phyloP scores from a whole-genome alignment of 163 green algal genomes.

The Prototheca wickerhamii region DNA sequence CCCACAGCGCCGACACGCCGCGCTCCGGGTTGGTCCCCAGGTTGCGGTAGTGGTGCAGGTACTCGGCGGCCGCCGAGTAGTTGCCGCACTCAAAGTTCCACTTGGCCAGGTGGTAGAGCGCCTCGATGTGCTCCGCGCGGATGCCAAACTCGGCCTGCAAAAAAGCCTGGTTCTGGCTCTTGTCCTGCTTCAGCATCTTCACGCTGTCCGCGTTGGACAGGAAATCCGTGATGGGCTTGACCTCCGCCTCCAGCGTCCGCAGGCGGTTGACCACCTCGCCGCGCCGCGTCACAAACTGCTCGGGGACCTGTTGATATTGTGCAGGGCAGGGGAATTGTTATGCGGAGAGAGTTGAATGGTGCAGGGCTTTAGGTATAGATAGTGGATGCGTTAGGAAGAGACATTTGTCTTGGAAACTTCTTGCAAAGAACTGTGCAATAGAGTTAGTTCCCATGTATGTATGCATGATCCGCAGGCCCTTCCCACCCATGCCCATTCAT shows the following conservation, averaged over 20 bases:
- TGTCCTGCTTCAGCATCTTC: slow-evolving; percentile 86
- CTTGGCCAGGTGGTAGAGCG: slow-evolving; percentile 93
- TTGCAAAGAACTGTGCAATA: too few species aligned
- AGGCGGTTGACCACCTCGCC: slow-evolving; percentile 60
- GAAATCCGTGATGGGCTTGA: slow-evolving; percentile 86
- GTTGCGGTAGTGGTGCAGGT: slow-evolving; percentile 80
- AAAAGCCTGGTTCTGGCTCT: slow-evolving; percentile 84
- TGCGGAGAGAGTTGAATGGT: too few species aligned
- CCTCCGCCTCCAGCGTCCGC: slow-evolving; percentile 62
- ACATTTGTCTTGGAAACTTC: too few species aligned
- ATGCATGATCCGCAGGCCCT: too few species aligned
- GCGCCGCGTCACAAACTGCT: slow-evolving; percentile 53
- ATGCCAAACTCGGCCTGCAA: slow-evolving; percentile 88
- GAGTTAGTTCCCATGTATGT: too few species aligned
- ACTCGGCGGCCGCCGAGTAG: slow-evolving; percentile 79
- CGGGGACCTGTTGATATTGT: slow-evolving; percentile 45
- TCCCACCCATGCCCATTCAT: too few species aligned
- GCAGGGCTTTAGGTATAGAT: too few species aligned
- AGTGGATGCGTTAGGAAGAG: too few species aligned
- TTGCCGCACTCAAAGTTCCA: slow-evolving; percentile 99
- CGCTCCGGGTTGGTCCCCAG: slow-evolving; percentile 77
- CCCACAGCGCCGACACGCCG: slow-evolving; percentile 84
- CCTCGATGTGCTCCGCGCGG: slow-evolving; percentile 81
- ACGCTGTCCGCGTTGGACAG: slow-evolving; percentile 77
- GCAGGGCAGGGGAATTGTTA: background rate